Evolutionary conservation across 1,139 yeast species (phyloP), one percentile per base, ranked within the genome.

Genomic region (Kodamaea suecica): DNA sequence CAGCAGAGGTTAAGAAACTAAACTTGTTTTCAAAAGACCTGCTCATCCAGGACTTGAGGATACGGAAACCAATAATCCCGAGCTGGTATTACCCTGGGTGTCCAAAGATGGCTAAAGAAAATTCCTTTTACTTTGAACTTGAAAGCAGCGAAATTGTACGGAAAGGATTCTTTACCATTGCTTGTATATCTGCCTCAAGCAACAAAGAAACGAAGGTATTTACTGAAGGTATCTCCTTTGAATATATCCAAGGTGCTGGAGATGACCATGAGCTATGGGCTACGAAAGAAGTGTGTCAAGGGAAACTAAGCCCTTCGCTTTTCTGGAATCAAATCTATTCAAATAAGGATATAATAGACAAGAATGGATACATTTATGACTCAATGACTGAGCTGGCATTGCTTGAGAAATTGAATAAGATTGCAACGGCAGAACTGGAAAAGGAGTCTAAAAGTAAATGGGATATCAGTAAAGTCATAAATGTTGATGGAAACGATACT

Each of bases 201-300:
- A 68, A 63, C 50, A 76, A 0, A 31, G 27, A 16, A 30, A 29
- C 14, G 32, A 36, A n/a, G 40, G 37, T 34, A 3, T 21, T 34
- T 13, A 11, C 39, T 29, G 12, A 27, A 29, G 15, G 43, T 10
- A 43, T 45, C 5, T 34, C 53, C 2, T 61, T 65, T 58, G 50
- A 55, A 19, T 88, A 88, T 52, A 82, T 87, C 2, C 96, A 86
- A 57, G 96, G 96, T 1, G 88, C 95, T 0, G 96, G 94, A 0
- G 97, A 88, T 56, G 96, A 88, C 50, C 95, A 88, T 53, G 96
- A 88, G 49, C 63, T 82, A 17, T 88, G 96, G 97, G 79, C 88
- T 0, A 57, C 70, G 0, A 53, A 61, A 4, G 68, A 57, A 2
- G 36, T 65, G 1, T 58, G 66, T 30, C 36, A 47, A 1, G 69